Base-by-base conservation (phyloP, 805 yeast genomes). In the Lipomyces kockii region DNA sequence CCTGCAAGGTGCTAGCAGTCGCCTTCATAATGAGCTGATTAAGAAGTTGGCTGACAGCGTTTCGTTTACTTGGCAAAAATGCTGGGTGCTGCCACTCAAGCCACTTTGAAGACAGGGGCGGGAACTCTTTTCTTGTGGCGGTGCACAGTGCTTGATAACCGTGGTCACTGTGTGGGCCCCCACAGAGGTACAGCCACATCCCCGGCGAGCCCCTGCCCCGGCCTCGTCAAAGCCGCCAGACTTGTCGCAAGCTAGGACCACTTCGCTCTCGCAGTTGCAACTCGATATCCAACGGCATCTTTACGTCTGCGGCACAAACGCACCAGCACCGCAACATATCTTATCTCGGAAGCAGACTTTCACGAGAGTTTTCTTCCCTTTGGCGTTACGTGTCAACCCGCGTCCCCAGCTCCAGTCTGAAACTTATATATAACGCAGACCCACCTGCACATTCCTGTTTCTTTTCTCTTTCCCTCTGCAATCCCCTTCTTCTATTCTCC, bases 371-470 rank as follows among this genome's bases (percentile, higher is more conserved):
- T n/a, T n/a, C 43, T 9, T 2, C 12, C 43, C 5, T 4, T 12
- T n/a, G 5, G 43, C 14, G 43, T 11, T 37, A 37, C 43, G 43
- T 37, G 43, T 37, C 43, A 37, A 9, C 17, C 43, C 6, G 43
- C 17, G 43, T 4, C 17, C 17, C 39, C 43, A 3, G 43, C 43
- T 37, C 32, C 32, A 29, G 32, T 4, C 43, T 12, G 49, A 8
- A 17, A 3, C 49, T 17, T 52, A 52, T 22, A 52, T 25, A 27
- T 27, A 52, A 6, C 34, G 7, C 34, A 3, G 34, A 14, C 55
- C 55, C 55, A 52, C 34, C 20, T 51, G 25, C 58, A 20, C 60
- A n/a, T 53, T 20, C 32, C 63, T 27, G 32, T 20, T 35, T 27
- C 6, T 20, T 57, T 35, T 12, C 32, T 2, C 29, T 29, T n/a